These are phyloP conservation scores for Conticribra weissflogii DNA, from an alignment of 108 stramenopile species.

Conservation along the genomic window DNA sequence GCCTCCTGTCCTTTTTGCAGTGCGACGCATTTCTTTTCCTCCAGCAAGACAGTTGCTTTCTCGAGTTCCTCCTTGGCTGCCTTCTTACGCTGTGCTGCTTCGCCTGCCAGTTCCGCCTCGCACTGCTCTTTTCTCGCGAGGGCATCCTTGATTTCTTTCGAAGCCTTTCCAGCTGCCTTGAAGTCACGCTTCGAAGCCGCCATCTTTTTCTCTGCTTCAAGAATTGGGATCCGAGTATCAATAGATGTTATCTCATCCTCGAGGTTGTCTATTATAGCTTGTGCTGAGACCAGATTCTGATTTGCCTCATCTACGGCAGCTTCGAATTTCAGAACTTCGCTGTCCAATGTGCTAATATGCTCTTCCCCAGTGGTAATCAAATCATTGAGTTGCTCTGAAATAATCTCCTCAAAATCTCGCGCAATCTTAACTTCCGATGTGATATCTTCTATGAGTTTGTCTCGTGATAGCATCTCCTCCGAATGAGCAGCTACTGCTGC, in stretches of 20 bases:
- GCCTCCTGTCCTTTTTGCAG: slow-evolving; percentile 61
- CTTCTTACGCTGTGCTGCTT: slow-evolving; percentile 54
- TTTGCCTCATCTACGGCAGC: slow-evolving; percentile 77
- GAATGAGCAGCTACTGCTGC: slow-evolving; percentile 72
- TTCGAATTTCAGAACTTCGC: slow-evolving; percentile 75
- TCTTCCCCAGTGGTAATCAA: slow-evolving; percentile 27
- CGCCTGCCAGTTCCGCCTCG: slow-evolving; percentile 61
- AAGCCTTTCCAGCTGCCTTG: slow-evolving; percentile 80
- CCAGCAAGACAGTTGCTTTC: slow-evolving; percentile 49
- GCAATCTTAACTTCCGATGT: slow-evolving; percentile 62
- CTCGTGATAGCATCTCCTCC: slow-evolving; percentile 65
- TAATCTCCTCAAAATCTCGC: slow-evolving; percentile 62
- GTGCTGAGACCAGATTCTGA: slow-evolving; percentile 55
- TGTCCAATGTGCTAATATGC: slow-evolving; percentile 53
- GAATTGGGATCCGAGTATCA: slow-evolving; percentile 59
- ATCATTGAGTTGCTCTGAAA: slow-evolving; percentile 57
- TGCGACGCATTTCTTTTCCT: slow-evolving; percentile 60
- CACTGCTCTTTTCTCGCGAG: slow-evolving; percentile 64
- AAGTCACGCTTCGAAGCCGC: slow-evolving; percentile 84
- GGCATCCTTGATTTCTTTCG: slow-evolving; percentile 88
- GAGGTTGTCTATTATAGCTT: slow-evolving; percentile 46
- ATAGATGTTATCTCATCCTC: slow-evolving; percentile 57
- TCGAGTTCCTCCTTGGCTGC: slow-evolving; percentile 57
- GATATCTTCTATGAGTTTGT: slow-evolving; percentile 58
- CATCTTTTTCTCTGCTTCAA: slow-evolving; percentile 76